Evolutionary conservation across 2,329 filamentous ascomycete genomes (phyloP), one percentile per base, ranked within the genome.

Genomic region (Sphaerostilbella broomeana): DNA sequence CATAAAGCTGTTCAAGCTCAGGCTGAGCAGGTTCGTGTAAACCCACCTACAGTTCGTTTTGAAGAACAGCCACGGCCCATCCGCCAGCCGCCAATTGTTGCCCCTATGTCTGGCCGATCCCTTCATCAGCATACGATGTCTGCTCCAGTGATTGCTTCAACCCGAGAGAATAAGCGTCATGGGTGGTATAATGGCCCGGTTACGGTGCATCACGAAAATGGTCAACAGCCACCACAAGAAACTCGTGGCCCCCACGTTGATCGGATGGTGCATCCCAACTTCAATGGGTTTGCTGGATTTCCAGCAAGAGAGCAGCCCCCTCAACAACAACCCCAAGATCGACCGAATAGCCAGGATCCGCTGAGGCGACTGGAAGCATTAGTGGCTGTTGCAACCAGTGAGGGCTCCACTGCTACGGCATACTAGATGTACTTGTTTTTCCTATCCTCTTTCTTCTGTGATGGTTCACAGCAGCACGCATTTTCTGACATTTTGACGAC

Each of bases 131-230:
- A 80, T 42, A 77, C 75, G 12, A 69, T 77, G 62, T 80, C 76
- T 4, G 75, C 76, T 2, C 76, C 77, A 1, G 65, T 69, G 0
- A 62, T 73, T 22, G 64, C 70, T 8, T 77, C 74, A 0, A 68
- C 75, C 4, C 70, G 77, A 7, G 78, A 77, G 46, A 66, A 65
- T 20, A 85, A 84, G 54, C 73, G 84, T 3, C 79, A 81, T 43
- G 84, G 73, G 1, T 88, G 83, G 82, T 86, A 86, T 51, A 77
- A 85, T 27, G 71, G 71, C 1, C 70, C 71, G 0, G 54, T 61
- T 10, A 54, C 60, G 1, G 53, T 59, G 3, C 61, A 64, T 11
- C 60, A 63, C 13, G 64, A 67, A 40, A 57, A 59, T 5, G 54
- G 53, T 10, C 47, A 51, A 1, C 51, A 50, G 4, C 43, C 47